Conservation (phyloP, 306 rosid species). For the Prunus persica region Prunus_persica_NCBIv2 NC_034011.1:26855501-26856000, state of each 20-base stretch:
- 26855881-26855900: conserved; percentile 64
- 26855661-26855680: neutral
- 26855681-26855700: no score
- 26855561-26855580: neutral
- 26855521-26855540: no score
- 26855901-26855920: conserved; percentile 75
- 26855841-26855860: neutral
- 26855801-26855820: no score
- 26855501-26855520: no score
- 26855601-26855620: neutral
- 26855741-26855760: neutral
- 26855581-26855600: neutral
- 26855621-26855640: neutral
- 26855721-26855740: neutral
- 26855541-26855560: no score
- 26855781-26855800: no score
- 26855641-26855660: no score
- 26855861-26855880: conserved; percentile 61
- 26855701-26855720: no score
- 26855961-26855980: conserved; percentile 36
- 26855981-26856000: conserved; percentile 14
- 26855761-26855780: no score
- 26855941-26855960: conserved; percentile 62
- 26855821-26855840: neutral
- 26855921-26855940: conserved; percentile 59